Conservation (phyloP, 192 early-diverging fungal genomes). For the Dissophora globulifera region DNA sequence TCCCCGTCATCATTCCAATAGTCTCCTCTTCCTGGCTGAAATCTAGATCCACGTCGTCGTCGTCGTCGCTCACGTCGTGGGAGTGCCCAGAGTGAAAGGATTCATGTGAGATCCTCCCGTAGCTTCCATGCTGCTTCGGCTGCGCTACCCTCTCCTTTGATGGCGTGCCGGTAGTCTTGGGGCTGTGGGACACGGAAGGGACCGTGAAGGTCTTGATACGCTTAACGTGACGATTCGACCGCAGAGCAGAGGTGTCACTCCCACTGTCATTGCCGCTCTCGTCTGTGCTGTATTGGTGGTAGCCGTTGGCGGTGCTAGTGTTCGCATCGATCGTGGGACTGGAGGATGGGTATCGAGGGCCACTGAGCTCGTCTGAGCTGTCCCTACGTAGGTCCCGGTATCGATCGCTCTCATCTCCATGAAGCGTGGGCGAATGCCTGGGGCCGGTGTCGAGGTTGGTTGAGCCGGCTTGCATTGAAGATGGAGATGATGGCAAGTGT, state of each 20-base stretch:
- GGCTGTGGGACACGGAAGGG: constrained; percentile 31
- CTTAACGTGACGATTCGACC: constrained; percentile 3
- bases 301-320: neutral
- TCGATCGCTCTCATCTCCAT: constrained; percentile 27
- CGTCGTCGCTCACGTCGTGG: neutral
- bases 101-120: constrained; percentile 46
- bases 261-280: constrained; percentile 34
- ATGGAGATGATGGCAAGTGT: neutral
- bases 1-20: constrained; percentile 50
- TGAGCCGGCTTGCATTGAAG: neutral
- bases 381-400: constrained; percentile 10
- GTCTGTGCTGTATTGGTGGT: constrained; percentile 26
- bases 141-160: constrained; percentile 13
- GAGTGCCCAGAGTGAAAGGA: constrained; percentile 32
- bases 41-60: constrained; percentile 26
- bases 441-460: neutral
- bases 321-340: neutral
- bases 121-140: constrained; percentile 26
- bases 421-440: neutral
- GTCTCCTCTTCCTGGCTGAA: constrained; percentile 44
- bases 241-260: constrained; percentile 42
- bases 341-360: neutral
- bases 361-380: neutral
- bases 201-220: constrained; percentile 10
- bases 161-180: neutral